Evolutionary conservation across 805 yeast genomes (phyloP), one percentile per base, ranked within the genome.

Genomic region (Candida takata): DNA sequence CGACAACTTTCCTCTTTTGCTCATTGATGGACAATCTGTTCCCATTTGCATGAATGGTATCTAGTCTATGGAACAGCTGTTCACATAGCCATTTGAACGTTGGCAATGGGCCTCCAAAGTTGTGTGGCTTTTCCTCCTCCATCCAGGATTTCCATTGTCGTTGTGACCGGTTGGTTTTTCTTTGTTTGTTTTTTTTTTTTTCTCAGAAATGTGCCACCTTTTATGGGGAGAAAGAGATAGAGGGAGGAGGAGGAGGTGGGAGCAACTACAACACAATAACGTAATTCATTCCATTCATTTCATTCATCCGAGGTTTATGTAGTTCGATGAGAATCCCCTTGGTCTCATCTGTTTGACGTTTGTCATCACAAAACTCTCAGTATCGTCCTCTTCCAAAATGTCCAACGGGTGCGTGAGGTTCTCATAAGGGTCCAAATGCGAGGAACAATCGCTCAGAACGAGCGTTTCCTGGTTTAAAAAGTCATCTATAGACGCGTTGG

Each of bases 31-130:
- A 19, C 41, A 34, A 9, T 45, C 43, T n/a, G 35, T 35, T 18
- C 41, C 41, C 12, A 17, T 14, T 13, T 21, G 21, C 8, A 14
- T 27, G 25, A 11, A 55, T 43, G 10, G 41, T 38, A 27, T 54
- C 58, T 4, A 62, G 30, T 34, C 56, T 54, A 1, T 39, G 51
- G 24, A 61, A 49, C 15, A 62, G 43, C 21, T 51, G 55, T 19
- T 53, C 54, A 34, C 65, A 60, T 10, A 62, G 43, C 65, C 66
- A 62, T 30, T 45, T 45, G 41, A 62, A 63, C 7, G 53, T 56
- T 5, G 68, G 68, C 11, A 61, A 52, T 10, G 65, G 63, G 3
- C 51, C 52, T 9, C 51, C 52, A 31, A 44, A 47, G 29, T 47
- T 46, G 13, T 24, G 11, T 5, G 33, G 37, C 14, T 15, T 11